Base-by-base conservation (phyloP, 495 filamentous ascomycete genomes). In the Chaetomium tenue region DNA sequence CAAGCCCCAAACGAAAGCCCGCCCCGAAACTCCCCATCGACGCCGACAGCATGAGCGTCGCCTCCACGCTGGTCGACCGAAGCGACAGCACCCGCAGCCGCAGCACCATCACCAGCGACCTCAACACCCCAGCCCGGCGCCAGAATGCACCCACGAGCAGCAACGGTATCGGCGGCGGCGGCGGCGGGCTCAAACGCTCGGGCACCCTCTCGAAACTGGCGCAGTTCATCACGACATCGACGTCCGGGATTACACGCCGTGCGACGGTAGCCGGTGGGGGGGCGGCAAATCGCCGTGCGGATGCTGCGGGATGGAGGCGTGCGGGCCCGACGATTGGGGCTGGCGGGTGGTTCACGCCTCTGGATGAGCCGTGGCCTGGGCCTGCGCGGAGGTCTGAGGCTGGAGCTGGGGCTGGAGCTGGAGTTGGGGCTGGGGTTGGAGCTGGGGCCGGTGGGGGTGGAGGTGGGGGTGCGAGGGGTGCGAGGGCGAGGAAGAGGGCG, bases 171-270 rank as follows among this genome's bases (percentile, higher is more conserved):
- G n/a, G 46, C 63, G 13, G 5, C 30, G 4, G 25, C 33, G 30
- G 30, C 56, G 18, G 33, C 33, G 33, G 40, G 11, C 64, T 66
- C 7, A 50, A 42, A 30, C 64, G 64, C 16, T 20, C 51, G 3
- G 42, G 59, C 15, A 66, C 64, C 1, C 64, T 66, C 16, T 62
- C 64, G 5, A 59, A 59, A 16, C 40, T 66, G 13, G 60, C 64
- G 2, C 64, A 58, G 15, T 66, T 66, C 42, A 23, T 66, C 0
- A 5, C 57, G 53, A 12, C 22, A 8, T 33, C 26, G n/a, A 9
- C 26, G 15, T 6, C 51, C 3, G 28, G 28, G 5, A 2, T 7
- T 5, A 5, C 28, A 3, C 28, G 52, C 26, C 52, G 52, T 28
- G 51, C 51, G 3, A 55, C 52, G 3, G 5, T 55, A 16, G 3